Evolutionary conservation across 768 basidiomycete genomes (phyloP).

Genomic region (Leccinum obscurum): DNA sequence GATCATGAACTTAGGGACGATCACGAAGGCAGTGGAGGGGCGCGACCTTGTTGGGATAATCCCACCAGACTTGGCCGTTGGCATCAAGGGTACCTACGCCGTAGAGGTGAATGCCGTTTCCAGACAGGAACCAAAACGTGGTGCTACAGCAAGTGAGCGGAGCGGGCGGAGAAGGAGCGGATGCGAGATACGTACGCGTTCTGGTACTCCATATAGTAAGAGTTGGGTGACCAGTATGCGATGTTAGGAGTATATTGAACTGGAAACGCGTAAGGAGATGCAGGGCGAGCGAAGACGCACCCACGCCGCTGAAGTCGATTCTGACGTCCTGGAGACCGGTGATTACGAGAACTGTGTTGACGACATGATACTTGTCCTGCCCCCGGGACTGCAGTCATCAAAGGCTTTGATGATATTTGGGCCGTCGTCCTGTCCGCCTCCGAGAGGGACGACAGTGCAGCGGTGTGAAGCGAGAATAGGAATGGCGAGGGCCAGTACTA

Average conservation of each 20-base stretch:
- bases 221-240: constrained; percentile 39
- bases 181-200: constrained; percentile 35
- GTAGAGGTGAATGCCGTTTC: constrained; percentile 37
- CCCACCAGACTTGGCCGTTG: constrained; percentile 47
- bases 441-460: constrained; percentile 30
- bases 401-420: constrained; percentile 38
- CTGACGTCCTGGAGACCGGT: constrained; percentile 38
- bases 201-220: constrained; percentile 43
- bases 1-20: background rate
- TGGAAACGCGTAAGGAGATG: constrained; percentile 5
- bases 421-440: constrained; percentile 11
- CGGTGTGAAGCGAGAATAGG: background rate
- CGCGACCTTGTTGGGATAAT: constrained; percentile 27
- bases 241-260: constrained; percentile 42
- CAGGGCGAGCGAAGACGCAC: constrained; percentile 17
- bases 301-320: constrained; percentile 40
- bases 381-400: constrained; percentile 20
- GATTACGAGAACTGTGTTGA: constrained; percentile 41
- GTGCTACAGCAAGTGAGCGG: constrained; percentile 24
- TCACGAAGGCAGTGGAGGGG: constrained; percentile 9
- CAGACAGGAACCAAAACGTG: constrained; percentile 42
- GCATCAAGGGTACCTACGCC: constrained; percentile 47
- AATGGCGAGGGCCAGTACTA: background rate
- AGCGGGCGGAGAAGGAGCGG: background rate
- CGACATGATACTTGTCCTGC: constrained; percentile 36